Conservation (phyloP, 768 basidiomycete genomes). For the Tylopilus sp. region DNA sequence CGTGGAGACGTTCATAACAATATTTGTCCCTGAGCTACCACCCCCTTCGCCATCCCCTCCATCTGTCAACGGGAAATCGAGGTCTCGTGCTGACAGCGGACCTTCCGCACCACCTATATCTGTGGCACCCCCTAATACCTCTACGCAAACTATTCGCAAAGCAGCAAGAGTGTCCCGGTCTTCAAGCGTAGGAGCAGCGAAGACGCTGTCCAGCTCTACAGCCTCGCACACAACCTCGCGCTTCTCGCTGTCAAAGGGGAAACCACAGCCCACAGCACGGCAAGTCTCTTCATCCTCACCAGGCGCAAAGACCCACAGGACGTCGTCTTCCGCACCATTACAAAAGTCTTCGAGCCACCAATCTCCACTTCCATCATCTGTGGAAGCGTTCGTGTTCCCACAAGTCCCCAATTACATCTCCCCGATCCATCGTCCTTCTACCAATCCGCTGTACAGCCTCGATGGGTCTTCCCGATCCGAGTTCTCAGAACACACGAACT, state of each 20-base stretch:
- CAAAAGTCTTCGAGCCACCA: slow-evolving; percentile 27
- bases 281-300: slow-evolving; percentile 16
- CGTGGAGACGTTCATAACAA: slow-evolving; percentile 72
- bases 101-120: slow-evolving; percentile 9
- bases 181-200: slow-evolving; percentile 15
- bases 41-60: slow-evolving; percentile 25
- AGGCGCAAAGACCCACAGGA: slow-evolving; percentile 19
- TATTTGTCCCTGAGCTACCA: slow-evolving; percentile 40
- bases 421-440: slow-evolving; percentile 75
- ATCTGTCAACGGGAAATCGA: slow-evolving; percentile 20
- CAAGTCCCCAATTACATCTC: slow-evolving; percentile 69
- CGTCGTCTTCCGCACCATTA: slow-evolving; percentile 23
- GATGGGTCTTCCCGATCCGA: slow-evolving; percentile 50
- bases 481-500: slow-evolving; percentile 52
- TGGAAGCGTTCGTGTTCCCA: slow-evolving; percentile 11
- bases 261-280: slow-evolving; percentile 14
- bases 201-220: slow-evolving; percentile 9
- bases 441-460: slow-evolving; percentile 71
- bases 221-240: slow-evolving; percentile 10
- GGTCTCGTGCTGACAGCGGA: slow-evolving; percentile 27
- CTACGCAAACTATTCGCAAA: slow-evolving; percentile 12
- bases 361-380: slow-evolving; percentile 18
- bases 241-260: slow-evolving; percentile 13
- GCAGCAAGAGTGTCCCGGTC: slow-evolving; percentile 12
- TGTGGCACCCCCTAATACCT: not conserved